Conservation (phyloP, 2,329 filamentous ascomycete species). For the Fusarium bactridioides region DNA sequence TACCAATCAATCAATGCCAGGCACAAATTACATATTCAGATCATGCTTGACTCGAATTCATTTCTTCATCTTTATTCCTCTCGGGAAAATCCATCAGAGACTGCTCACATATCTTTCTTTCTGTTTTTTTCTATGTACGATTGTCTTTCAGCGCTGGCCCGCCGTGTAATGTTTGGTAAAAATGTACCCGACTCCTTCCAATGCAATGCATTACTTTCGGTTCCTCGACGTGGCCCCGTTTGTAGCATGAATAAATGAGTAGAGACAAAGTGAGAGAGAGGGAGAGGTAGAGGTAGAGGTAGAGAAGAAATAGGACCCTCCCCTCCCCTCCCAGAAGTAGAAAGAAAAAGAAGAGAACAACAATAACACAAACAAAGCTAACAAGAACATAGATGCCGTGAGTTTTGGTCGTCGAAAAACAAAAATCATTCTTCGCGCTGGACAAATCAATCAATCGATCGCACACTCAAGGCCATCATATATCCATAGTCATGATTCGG, state of each 20-base stretch:
- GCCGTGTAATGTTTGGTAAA: constrained; percentile 17
- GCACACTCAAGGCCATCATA: constrained; percentile 15
- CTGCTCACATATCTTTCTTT: constrained; percentile 29
- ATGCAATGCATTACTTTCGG: constrained; percentile 43
- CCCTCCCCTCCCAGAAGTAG: background rate
- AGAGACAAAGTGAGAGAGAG: background rate
- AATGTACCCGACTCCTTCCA: constrained; percentile 40
- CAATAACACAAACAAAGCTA: constrained; percentile 8
- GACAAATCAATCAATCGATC: constrained; percentile 10
- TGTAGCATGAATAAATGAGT: constrained; percentile 11
- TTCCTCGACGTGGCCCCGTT: constrained; percentile 31
- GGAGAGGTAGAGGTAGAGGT: background rate
- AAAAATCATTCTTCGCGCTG: constrained; percentile 12
- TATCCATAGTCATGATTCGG: constrained; percentile 26
- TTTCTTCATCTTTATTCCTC: constrained; percentile 27
- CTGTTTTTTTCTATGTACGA: constrained; percentile 40
- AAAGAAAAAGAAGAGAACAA: background rate
- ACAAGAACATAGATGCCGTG: constrained; percentile 30
- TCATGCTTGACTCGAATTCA: constrained; percentile 1
- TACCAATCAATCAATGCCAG: background rate
- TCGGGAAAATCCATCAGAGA: constrained; percentile 9
- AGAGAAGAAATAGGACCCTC: background rate
- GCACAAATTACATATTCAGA: background rate
- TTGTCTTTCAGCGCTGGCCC: constrained; percentile 40
- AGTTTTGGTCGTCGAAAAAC: constrained; percentile 12